A percentile compares a stretch with the other conserved stretches of the same genome.
Conservation (phyloP, 768 basidiomycete species). For the Russula brevipes region DNA sequence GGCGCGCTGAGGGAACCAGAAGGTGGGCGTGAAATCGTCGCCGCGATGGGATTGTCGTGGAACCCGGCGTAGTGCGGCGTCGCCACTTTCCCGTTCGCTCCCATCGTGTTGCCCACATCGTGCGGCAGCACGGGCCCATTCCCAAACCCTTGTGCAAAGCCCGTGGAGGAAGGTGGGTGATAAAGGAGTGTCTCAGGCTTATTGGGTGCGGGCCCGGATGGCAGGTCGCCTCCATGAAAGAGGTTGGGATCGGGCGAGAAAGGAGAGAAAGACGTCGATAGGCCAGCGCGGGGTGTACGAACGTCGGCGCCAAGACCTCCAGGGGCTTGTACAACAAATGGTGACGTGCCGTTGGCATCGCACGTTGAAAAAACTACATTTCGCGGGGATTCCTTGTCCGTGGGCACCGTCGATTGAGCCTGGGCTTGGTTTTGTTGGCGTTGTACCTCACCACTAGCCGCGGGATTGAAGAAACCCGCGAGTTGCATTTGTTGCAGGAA, state of each 20-base stretch:
- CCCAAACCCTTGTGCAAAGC: slow-evolving; percentile 32
- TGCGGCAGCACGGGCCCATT: slow-evolving; percentile 37
- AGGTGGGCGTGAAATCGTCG: slow-evolving; percentile 28
- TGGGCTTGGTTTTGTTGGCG: slow-evolving; percentile 27
- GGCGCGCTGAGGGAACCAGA: slow-evolving; percentile 21
- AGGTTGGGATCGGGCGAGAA: slow-evolving; percentile 74
- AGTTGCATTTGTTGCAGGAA: slow-evolving; percentile 53
- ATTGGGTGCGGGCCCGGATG: slow-evolving; percentile 35
- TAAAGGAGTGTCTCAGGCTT: slow-evolving; percentile 44
- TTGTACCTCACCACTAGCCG: slow-evolving; percentile 22
- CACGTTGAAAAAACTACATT: slow-evolving; percentile 18
- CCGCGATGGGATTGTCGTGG: slow-evolving; percentile 41
- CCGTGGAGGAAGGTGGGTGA: slow-evolving; percentile 29
- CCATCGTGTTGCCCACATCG: slow-evolving; percentile 28
- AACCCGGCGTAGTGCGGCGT: slow-evolving; percentile 37
- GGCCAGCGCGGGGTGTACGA: slow-evolving; percentile 18
- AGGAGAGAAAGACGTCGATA: slow-evolving; percentile 51
- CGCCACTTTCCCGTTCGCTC: slow-evolving; percentile 41
- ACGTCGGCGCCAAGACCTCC: slow-evolving; percentile 18
- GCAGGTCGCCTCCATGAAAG: slow-evolving; percentile 34
- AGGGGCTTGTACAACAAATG: slow-evolving; percentile 19
- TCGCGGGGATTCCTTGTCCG: slow-evolving; percentile 20
- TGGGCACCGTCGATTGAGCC: slow-evolving; percentile 22
- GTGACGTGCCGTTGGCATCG: slow-evolving; percentile 13
- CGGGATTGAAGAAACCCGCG: slow-evolving; percentile 36